Evolutionary conservation across 768 basidiomycete species (phyloP).

Genomic region (Auriscalpium orientale): DNA sequence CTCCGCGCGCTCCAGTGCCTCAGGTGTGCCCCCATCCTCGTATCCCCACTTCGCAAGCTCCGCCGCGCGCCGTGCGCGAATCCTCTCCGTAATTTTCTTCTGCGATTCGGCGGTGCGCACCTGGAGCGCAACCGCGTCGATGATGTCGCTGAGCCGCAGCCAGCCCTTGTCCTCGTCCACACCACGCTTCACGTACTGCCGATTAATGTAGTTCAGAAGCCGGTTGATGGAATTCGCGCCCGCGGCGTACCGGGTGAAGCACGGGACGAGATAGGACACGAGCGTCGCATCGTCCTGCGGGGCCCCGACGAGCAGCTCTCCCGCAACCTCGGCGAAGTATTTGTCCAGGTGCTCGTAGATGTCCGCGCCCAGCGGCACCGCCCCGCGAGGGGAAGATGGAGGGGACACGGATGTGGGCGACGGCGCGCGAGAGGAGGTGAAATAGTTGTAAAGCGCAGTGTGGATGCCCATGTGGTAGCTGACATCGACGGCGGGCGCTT

Average conservation of each 20-base stretch:
- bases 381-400: slow-evolving; percentile 5
- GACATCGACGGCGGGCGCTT: slow-evolving; percentile 65
- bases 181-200: slow-evolving; percentile 69
- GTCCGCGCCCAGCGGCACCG: slow-evolving; percentile 36
- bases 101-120: slow-evolving; percentile 45
- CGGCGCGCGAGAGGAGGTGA: slow-evolving; percentile 22
- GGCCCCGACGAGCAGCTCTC: slow-evolving; percentile 53
- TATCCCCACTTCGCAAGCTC: slow-evolving; percentile 73
- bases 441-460: slow-evolving; percentile 80
- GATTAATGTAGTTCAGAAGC: slow-evolving; percentile 64
- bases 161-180: slow-evolving; percentile 75
- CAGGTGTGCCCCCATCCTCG: slow-evolving; percentile 39
- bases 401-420: slow-evolving; percentile 9
- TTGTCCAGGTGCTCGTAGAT: slow-evolving; percentile 68
- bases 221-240: slow-evolving; percentile 64
- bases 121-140: slow-evolving; percentile 51
- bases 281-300: slow-evolving; percentile 61
- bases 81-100: slow-evolving; percentile 48
- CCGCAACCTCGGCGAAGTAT: slow-evolving; percentile 55
- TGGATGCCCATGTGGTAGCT: slow-evolving; percentile 71
- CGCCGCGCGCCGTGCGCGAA: slow-evolving; percentile 50
- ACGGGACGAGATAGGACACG: slow-evolving; percentile 62
- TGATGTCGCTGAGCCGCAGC: slow-evolving; percentile 59
- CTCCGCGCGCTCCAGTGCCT: slow-evolving; percentile 49
- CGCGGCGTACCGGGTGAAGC: slow-evolving; percentile 61